Conservation (phyloP, 805 yeast species). For the Metschnikowia corniflorae region DNA sequence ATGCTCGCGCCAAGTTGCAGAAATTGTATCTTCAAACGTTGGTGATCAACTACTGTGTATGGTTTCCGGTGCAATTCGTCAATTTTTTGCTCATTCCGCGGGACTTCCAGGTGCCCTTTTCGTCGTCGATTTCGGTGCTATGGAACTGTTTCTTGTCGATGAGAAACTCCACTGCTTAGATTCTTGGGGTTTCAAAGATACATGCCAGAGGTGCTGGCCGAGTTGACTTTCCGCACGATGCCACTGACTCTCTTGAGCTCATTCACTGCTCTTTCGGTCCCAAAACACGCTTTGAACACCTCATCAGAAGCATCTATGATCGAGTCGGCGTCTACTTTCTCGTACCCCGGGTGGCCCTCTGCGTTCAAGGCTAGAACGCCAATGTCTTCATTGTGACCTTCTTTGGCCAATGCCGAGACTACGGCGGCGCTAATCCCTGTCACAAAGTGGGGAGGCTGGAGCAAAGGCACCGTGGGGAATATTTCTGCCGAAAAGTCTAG, state of each 20-base stretch:
- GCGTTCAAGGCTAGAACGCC: constrained; percentile 42
- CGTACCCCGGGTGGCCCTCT: constrained; percentile 62
- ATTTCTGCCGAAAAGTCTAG: constrained; percentile 15
- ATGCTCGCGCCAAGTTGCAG: constrained; percentile 60
- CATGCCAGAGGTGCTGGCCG: constrained; percentile 26
- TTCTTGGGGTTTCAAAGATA: constrained; percentile 13
- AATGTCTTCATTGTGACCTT: constrained; percentile 1
- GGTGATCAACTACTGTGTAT: constrained; percentile 65
- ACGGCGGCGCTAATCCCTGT: constrained; percentile 56
- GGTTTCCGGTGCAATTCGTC: constrained; percentile 80
- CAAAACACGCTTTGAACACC: constrained; percentile 7
- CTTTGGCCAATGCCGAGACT: constrained; percentile 22
- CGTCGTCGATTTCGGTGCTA: constrained; percentile 77
- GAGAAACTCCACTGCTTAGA: constrained; percentile 44
- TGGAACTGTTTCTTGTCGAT: constrained; percentile 94
- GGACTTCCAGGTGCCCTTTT: constrained; percentile 83
- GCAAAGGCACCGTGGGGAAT: constrained; percentile 20
- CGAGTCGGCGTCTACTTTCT: constrained; percentile 46
- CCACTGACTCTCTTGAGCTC: constrained; percentile 19
- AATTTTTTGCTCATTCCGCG: constrained; percentile 70
- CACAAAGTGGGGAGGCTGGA: constrained; percentile 59
- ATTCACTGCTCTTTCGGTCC: not conserved
- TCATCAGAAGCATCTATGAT: constrained; percentile 29
- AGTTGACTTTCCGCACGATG: constrained; percentile 23
- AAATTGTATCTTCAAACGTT: constrained; percentile 66